phyloP scores from a whole-genome alignment of 2,329 filamentous ascomycete species.

The Trichoderma koningiopsis region DNA sequence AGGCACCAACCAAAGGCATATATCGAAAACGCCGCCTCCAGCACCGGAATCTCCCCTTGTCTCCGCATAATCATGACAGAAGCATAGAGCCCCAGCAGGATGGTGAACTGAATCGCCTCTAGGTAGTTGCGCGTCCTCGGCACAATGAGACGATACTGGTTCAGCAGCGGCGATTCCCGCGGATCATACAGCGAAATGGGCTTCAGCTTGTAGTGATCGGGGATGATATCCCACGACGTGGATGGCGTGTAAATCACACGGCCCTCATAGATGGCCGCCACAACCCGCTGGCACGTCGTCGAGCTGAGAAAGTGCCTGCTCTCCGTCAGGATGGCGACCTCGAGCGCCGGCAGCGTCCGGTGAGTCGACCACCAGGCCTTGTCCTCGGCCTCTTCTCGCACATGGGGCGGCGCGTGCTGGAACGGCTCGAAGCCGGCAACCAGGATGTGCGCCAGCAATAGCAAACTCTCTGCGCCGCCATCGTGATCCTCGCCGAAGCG shows the following conservation, averaged over 20 bases:
- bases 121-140: constrained; percentile 75
- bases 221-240: constrained; percentile 79
- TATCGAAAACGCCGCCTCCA: constrained; percentile 69
- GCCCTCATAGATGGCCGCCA: constrained; percentile 80
- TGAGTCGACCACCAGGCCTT: constrained; percentile 52
- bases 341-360: constrained; percentile 72
- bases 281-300: constrained; percentile 78
- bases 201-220: constrained; percentile 82
- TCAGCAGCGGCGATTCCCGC: constrained; percentile 71
- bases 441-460: constrained; percentile 76
- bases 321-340: constrained; percentile 81
- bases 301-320: constrained; percentile 77
- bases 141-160: constrained; percentile 83
- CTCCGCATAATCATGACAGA: constrained; percentile 71
- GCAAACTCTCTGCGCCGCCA: constrained; percentile 60
- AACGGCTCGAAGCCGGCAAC: constrained; percentile 85
- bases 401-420: constrained; percentile 73
- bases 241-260: constrained; percentile 81
- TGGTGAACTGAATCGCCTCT: constrained; percentile 72
- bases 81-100: constrained; percentile 70
- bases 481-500: constrained; percentile 78
- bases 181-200: constrained; percentile 82
- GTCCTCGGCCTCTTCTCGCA: constrained; percentile 60
- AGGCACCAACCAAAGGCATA: constrained; percentile 79
- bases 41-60: constrained; percentile 53